Percentiles rank a stretch among this genome's conserved stretches.
Conservation (phyloP, 495 filamentous ascomycete species). For the Cetradonia linearis region DNA sequence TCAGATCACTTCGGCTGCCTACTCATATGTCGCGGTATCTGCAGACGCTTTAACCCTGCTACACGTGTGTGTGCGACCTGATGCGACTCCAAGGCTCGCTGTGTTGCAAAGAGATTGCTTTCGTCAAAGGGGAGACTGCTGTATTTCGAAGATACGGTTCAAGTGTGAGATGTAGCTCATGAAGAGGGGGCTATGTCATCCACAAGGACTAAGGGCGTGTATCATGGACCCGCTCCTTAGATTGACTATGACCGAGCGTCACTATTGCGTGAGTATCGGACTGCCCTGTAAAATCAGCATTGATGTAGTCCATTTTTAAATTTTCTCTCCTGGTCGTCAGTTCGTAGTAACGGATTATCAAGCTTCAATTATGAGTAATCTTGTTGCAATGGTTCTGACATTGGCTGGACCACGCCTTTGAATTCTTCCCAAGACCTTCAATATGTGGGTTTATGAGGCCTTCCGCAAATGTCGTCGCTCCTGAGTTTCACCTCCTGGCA, state of each 20-base stretch:
- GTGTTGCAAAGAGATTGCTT: background rate
- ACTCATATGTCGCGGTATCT: too few species aligned
- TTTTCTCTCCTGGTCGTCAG: background rate
- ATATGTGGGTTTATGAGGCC: background rate
- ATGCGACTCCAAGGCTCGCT: background rate
- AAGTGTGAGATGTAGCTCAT: background rate
- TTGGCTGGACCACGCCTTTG: constrained; percentile 2
- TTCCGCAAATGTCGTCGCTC: background rate
- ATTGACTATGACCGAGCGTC: constrained; percentile 4
- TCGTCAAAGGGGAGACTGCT: background rate
- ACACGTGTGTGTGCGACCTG: background rate
- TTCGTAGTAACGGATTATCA: constrained; percentile 6
- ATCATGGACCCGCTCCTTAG: background rate
- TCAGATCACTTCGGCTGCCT: too few species aligned
- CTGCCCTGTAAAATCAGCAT: background rate
- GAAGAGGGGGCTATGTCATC: background rate
- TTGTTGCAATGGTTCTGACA: constrained; percentile 4
- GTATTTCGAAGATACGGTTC: background rate
- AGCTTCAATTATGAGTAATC: constrained; percentile 9
- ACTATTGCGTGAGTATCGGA: background rate
- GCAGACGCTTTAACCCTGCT: background rate
- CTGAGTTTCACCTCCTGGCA: background rate
- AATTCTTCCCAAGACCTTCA: background rate
- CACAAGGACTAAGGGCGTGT: background rate
- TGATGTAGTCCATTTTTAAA: background rate